Evolutionary conservation across 805 yeast species (phyloP).

Genomic region (Jamesozyma lodderae): DNA sequence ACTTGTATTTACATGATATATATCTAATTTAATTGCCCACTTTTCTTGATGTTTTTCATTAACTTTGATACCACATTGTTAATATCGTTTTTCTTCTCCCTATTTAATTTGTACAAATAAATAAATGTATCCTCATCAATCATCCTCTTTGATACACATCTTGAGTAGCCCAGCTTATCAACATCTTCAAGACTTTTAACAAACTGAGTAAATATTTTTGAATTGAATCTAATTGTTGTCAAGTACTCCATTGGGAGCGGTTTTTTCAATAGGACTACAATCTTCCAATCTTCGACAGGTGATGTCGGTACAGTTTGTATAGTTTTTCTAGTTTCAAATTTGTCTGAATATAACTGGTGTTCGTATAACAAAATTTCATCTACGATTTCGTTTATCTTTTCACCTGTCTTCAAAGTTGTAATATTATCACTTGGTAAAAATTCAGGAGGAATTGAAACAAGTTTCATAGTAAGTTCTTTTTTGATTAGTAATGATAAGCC

Average conservation of each 20-base stretch:
- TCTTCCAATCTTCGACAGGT: constrained; percentile 12
- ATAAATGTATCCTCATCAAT: constrained; percentile 16
- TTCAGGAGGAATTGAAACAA: too few relatives aligned
- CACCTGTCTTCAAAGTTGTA: constrained; percentile 1
- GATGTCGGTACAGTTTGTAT: constrained; percentile 6
- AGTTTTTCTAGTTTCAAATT: constrained; percentile 3
- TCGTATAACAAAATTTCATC: constrained; percentile 8
- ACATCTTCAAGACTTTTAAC: constrained; percentile 12
- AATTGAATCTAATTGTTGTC: constrained; percentile 10
- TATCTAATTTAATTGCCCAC: too few relatives aligned
- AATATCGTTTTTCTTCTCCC: neutral
- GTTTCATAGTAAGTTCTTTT: constrained; percentile 1
- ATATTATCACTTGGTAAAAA: neutral
- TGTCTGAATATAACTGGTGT: constrained; percentile 8
- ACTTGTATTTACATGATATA: too few relatives aligned
- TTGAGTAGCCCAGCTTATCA: constrained; percentile 8
- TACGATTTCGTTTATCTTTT: constrained; percentile 4
- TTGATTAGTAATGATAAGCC: constrained; percentile 7
- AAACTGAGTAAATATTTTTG: constrained; percentile 15
- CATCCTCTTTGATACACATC: constrained; percentile 17
- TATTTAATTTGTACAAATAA: constrained; percentile 12
- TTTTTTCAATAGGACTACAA: constrained; percentile 11
- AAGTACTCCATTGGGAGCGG: constrained; percentile 9
- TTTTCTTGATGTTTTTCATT: neutral
- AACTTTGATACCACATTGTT: neutral